Evolutionary conservation across 2,329 filamentous ascomycete genomes (phyloP).

Genomic region (Xylariaceae sp.): DNA sequence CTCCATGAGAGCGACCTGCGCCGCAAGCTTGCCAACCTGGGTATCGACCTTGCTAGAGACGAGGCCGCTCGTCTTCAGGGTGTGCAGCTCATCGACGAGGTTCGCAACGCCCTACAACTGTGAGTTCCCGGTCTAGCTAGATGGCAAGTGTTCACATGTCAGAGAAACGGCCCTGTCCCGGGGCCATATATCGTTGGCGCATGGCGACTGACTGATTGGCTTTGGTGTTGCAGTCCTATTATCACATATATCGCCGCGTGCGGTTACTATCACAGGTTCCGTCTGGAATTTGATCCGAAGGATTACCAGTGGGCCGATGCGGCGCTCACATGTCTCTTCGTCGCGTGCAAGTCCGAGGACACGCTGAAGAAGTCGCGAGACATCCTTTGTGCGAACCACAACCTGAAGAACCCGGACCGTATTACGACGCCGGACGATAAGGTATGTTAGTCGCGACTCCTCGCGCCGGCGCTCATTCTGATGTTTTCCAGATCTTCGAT

Average conservation of each 20-base stretch:
- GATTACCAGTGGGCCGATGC: slow-evolving; percentile 87
- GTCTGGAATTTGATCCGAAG: slow-evolving; percentile 74
- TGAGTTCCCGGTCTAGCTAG: slow-evolving; percentile 40
- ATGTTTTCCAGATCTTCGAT: slow-evolving; percentile 65
- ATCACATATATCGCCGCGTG: slow-evolving; percentile 89
- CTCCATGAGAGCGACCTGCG: slow-evolving; percentile 77
- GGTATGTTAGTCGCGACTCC: slow-evolving; percentile 40
- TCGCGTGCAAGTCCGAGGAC: slow-evolving; percentile 95
- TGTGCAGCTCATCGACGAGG: slow-evolving; percentile 81
- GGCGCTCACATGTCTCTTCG: slow-evolving; percentile 80
- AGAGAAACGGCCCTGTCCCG: background rate
- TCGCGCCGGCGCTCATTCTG: slow-evolving; percentile 1
- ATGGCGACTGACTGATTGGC: slow-evolving; percentile 11
- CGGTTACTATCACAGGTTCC: slow-evolving; percentile 90
- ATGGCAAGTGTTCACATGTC: background rate
- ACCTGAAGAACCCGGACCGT: slow-evolving; percentile 66
- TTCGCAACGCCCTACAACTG: slow-evolving; percentile 73
- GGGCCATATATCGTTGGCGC: background rate
- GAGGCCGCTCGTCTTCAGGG: slow-evolving; percentile 78
- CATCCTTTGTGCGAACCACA: slow-evolving; percentile 85
- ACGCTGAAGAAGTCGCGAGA: slow-evolving; percentile 95
- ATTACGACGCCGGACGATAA: slow-evolving; percentile 75
- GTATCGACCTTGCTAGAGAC: slow-evolving; percentile 71
- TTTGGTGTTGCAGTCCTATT: slow-evolving; percentile 57
- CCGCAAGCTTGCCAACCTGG: slow-evolving; percentile 62